Base-by-base conservation (phyloP, 2,329 filamentous ascomycete species). In the Cadophora sp. region DNA sequence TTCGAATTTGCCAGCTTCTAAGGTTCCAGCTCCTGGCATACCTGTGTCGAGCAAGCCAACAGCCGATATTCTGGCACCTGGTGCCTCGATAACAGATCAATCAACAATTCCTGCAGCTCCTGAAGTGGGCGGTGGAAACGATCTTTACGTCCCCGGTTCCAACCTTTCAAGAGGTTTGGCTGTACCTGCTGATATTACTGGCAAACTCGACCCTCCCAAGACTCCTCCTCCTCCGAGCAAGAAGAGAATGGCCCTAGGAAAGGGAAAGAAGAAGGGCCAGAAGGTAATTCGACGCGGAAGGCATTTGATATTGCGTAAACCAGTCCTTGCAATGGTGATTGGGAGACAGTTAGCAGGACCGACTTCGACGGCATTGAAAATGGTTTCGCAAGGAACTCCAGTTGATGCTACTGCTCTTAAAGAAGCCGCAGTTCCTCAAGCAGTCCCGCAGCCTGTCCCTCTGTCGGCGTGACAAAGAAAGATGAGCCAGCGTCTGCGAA, bases 341-440 rank as follows among this genome's bases (percentile, higher is more conserved):
- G 75, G 75, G 8, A 71, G 75, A 58, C 68, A 75, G 26, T 68
- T 77, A 37, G 69, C 74, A 24, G 69, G 61, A 27, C 72, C 74
- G 24, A 73, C 70, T n/a, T 53, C 58, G 24, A 40, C 66, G 24
- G 66, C 70, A 5, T 62, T 76, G 55, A 71, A 70, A 29, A 26
- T 69, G 51, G 65, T 72, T 24, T 65, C 72, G 8, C 68, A 71
- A 22, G 69, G 69, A 12, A 37, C 66, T 29, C 27, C 61, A 16
- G 43, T 72, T 64, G 58, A 60, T 63, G 56, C 65, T 22, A 58
- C 34, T 1, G 62, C 61, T 16, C 40, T 58, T 8, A 56, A 46
- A 34, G 51, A 64, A 12, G 64, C 34, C 43, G 46, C 48, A 58
- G 61, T 40, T 19, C 48, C 50, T 11, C 14, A 27, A 16, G 40